Evolutionary conservation across 2,329 filamentous ascomycete species (phyloP), one percentile per base, ranked within the genome.

Genomic region (Colletotrichum paranaense): DNA sequence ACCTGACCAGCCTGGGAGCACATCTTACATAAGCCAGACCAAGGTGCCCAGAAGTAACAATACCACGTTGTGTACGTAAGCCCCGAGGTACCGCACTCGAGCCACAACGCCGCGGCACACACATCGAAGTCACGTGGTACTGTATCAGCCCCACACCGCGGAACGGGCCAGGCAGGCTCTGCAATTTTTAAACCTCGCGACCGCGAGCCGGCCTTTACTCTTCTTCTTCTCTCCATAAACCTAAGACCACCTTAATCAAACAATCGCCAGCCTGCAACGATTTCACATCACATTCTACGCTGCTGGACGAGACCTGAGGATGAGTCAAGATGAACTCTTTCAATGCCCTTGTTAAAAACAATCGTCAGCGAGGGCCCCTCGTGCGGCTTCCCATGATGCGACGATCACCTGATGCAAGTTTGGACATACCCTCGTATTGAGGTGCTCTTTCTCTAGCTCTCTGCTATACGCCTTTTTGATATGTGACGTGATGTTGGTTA

Each of bases 391-490:
- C 88, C 89, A 91, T 90, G 89, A 91, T 89, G 86, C 88, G 89
- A 78, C 90, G 89, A 91, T 91, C 89, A 91, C 89, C 89, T 91
- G 87, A 90, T 86, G 86, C 88, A 90, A 90, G 86, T 85, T 75
- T 81, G 85, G 85, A 91, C 89, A 90, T 86, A 78, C 75, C 67
- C 66, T 55, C 26, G 76, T 24, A 24, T 24, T 49, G 38, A 67
- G n/a, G 22, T 12, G 11, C 42, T 58, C 32, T 66, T 24, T 67
- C 22, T n/a, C 68, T 12, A 14, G 19, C 22, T 8, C 19, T 28
- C 6, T 26, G 26, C 28, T 24, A 28, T 12, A 32, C 3, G 11
- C 32, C 32, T 30, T 30, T 30, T 30, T 32, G 32, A 32, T n/a
- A 11, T 12, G 28, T 38, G 22, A 53, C 26, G 52, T 19, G 28